Base-by-base conservation (phyloP, 2,329 filamentous ascomycete species). In the Ophiosphaerella herpotricha region DNA sequence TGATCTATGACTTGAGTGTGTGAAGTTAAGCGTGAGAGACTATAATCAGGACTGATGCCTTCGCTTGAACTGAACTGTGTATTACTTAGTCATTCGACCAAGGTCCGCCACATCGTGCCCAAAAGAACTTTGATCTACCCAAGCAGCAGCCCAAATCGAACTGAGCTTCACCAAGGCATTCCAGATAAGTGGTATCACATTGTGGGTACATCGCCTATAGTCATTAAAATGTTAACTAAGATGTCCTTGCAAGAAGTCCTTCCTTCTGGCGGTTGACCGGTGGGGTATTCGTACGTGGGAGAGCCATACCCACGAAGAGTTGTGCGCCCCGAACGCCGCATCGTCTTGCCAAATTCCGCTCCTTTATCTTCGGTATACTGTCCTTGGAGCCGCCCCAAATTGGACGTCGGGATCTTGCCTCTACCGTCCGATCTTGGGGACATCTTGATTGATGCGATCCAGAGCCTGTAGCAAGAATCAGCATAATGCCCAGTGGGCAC, bases 401-500 rank as follows among this genome's bases (percentile, higher is more conserved):
- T 3, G 35, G 24, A 11, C 39, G 23, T 12, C 32, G 12, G 3
- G 34, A 26, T 43, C 2, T 40, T 39, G 35, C 35, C 16, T 52
- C 43, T 66, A 67, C 50, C 67, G 60, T 50, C 65, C 67, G 41
- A 69, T 66, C 59, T 64, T 69, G 46, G 66, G 63, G 7, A 69
- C 63, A 37, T 69, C 68, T 26, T 63, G 61, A 57, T 68, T 68
- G 61, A 72, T 72, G 16, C 70, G 68, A 48, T 72, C 70, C n/a
- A 72, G 61, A 2, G 70, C 70, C 61, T 71, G 32, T 21, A 12
- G 8, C 18, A 35, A 21, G 2, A 24, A 44, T 66, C 23, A 66
- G 57, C 41, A 33, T 8, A 39, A 14, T 16, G 34, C 40, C 14
- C 18, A 34, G 14, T 48, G 9, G 29, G 33, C 8, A 4, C 1